Conservation (phyloP, 176 grass and related monocot species). For the Oryza glumipatula region DNA sequence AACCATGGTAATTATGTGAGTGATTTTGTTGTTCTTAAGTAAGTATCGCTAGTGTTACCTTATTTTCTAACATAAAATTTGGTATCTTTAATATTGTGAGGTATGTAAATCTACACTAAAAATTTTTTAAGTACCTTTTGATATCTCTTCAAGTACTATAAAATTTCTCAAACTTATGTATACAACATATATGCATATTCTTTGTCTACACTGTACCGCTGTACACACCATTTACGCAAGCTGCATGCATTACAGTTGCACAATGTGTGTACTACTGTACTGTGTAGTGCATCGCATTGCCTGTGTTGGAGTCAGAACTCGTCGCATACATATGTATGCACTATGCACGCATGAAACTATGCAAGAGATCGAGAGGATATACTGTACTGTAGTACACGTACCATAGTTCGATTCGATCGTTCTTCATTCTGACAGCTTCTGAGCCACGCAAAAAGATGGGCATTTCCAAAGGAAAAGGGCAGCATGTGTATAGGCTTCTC, state of each 20-base stretch:
- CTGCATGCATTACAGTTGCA: not conserved
- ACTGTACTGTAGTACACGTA: not conserved
- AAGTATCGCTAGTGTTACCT: no score
- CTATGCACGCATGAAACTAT: not conserved
- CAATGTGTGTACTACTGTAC: not conserved
- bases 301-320: not conserved
- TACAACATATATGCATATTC: no score
- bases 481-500: not conserved
- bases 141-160: no score
- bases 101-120: no score
- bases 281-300: not conserved
- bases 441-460: slow-evolving; percentile 36
- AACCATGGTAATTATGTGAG: no score
- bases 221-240: no score
- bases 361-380: not conserved
- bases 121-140: no score
- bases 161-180: no score
- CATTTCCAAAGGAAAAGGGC: slow-evolving; percentile 21
- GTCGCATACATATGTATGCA: not conserved
- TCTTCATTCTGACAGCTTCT: slow-evolving; percentile 12
- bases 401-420: not conserved
- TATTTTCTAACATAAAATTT: no score
- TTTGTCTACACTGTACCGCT: no score
- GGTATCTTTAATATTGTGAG: no score
- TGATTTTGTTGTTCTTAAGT: no score